Evolutionary conservation across 257 asterid species (phyloP).

Genomic region (Agastache rugosa): DNA sequence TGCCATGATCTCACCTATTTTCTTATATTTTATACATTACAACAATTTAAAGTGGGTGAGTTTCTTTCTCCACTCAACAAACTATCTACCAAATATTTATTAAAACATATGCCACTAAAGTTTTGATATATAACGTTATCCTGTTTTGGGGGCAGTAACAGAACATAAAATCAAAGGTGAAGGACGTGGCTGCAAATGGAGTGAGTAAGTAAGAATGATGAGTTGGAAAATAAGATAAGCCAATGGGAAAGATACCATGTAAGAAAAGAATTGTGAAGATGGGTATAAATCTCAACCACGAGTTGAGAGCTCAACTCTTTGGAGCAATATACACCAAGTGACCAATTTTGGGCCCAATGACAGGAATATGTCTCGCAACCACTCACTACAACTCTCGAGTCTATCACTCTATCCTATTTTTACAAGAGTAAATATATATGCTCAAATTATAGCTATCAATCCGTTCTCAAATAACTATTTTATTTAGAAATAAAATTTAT

Average conservation of each 20-base stretch:
- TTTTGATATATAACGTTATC: too few relatives aligned
- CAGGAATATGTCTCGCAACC: slow-evolving; percentile 12
- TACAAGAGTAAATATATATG: too few relatives aligned
- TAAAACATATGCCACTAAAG: too few relatives aligned
- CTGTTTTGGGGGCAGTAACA: background rate
- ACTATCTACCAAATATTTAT: too few relatives aligned
- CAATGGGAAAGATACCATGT: slow-evolving; percentile 22
- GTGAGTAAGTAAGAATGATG: slow-evolving; percentile 2
- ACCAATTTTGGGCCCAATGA: slow-evolving; percentile 24
- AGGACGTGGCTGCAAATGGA: slow-evolving; percentile 24
- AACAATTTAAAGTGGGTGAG: too few relatives aligned
- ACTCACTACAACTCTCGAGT: background rate
- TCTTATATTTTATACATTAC: too few relatives aligned
- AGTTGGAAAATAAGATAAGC: slow-evolving; percentile 26
- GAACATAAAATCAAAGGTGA: background rate
- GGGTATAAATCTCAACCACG: slow-evolving; percentile 42
- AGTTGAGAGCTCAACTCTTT: slow-evolving; percentile 27
- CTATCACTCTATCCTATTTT: background rate
- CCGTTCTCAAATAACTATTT: too few relatives aligned
- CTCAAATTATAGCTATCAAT: too few relatives aligned
- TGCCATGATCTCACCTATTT: too few relatives aligned
- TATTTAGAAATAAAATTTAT: too few relatives aligned
- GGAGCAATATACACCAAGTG: slow-evolving; percentile 31
- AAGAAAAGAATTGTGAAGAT: slow-evolving; percentile 24
- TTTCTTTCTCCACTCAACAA: too few relatives aligned